Conservation (phyloP, 202 grass and related monocot genomes). For the Panicum virgatum region DNA sequence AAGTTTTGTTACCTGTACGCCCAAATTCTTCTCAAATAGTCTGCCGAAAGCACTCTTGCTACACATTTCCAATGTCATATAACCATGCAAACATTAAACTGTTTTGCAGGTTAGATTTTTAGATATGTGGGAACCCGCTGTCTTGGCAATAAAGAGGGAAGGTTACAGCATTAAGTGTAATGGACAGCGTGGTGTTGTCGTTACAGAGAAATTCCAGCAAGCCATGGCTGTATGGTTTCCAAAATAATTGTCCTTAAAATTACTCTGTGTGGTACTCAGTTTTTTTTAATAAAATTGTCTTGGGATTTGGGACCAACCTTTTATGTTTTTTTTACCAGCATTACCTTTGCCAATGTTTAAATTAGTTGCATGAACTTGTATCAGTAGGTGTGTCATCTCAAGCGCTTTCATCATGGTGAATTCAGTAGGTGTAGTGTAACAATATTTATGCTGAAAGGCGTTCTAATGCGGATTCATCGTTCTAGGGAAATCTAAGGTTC, state of each 20-base stretch:
- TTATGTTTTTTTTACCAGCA: conserved; percentile 6
- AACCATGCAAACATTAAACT: neutral
- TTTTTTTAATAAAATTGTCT: neutral
- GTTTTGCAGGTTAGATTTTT: conserved; percentile 73
- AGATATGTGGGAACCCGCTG: conserved; percentile 89
- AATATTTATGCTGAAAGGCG: conserved; percentile 7
- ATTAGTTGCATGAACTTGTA: conserved; percentile 15
- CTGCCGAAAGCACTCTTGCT: neutral
- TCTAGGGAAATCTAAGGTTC: neutral
- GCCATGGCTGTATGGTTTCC: conserved; percentile 56
- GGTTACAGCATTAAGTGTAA: conserved; percentile 90
- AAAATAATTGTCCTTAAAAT: conserved; percentile 20
- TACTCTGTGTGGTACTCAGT: neutral
- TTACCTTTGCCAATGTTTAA: neutral
- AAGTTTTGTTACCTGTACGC: conserved; percentile 81
- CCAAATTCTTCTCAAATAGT: conserved; percentile 3
- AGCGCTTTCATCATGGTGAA: neutral
- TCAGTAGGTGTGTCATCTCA: neutral
- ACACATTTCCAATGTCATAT: conserved; percentile 6
- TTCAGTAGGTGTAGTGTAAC: conserved; percentile 9
- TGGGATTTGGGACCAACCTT: neutral
- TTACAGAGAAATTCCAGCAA: conserved; percentile 83
- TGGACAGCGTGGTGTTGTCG: conserved; percentile 71
- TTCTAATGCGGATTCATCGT: neutral
- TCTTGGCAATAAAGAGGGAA: conserved; percentile 90